phyloP scores from a whole-genome alignment of 1,284 basidiomycete genomes.

The Thecaphora thlaspeos region DNA sequence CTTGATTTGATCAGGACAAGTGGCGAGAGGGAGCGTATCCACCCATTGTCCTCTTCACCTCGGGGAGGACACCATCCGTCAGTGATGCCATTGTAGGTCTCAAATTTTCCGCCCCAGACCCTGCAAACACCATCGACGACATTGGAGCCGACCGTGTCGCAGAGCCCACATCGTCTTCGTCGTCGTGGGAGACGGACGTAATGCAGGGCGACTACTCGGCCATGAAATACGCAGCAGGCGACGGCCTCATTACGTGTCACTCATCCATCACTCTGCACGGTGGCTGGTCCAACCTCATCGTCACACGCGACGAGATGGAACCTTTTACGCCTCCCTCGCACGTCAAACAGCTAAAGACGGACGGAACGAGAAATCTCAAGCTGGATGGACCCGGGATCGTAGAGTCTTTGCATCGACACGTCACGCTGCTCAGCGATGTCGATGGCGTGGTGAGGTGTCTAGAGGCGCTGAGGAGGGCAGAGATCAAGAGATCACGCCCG shows the following conservation, averaged over 20 bases:
- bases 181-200: slow-evolving; percentile 26
- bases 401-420: slow-evolving; percentile 46
- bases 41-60: slow-evolving; percentile 52
- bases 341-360: not conserved
- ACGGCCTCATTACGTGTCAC: slow-evolving; percentile 55
- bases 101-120: not conserved
- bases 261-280: slow-evolving; percentile 47
- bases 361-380: slow-evolving; percentile 3
- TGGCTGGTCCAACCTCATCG: slow-evolving; percentile 23
- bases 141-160: slow-evolving; percentile 14
- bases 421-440: slow-evolving; percentile 47
- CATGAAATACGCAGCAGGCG: slow-evolving; percentile 41
- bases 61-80: slow-evolving; percentile 50
- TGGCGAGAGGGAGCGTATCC: slow-evolving; percentile 37
- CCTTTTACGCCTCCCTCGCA: slow-evolving; percentile 3
- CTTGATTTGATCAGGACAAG: slow-evolving; percentile 28
- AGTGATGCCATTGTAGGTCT: slow-evolving; percentile 49
- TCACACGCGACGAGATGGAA: slow-evolving; percentile 18
- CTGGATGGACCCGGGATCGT: slow-evolving; percentile 38
- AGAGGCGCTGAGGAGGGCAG: slow-evolving; percentile 20
- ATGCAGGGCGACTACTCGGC: slow-evolving; percentile 30
- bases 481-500: no score
- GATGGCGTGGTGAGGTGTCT: slow-evolving; percentile 25
- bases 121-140: slow-evolving; percentile 13
- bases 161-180: not conserved